These are phyloP conservation scores for Postia placenta DNA, from an alignment of 768 basidiomycete genomes.

Conservation along the genomic window DNA sequence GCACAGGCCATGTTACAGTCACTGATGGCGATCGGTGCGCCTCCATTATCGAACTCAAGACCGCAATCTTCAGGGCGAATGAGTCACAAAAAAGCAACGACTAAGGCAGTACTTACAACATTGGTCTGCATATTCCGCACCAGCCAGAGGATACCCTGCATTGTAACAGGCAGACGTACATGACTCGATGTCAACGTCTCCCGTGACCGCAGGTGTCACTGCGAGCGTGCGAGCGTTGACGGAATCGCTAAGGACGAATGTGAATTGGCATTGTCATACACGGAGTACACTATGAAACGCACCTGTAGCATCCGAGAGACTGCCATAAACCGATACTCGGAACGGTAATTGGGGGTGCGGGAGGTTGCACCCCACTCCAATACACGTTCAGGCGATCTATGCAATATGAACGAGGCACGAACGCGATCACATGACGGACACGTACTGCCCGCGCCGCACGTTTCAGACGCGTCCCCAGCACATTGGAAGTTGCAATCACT, in stretches of 20 bases:
- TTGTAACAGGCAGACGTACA: slow-evolving; percentile 60
- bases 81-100: not conserved
- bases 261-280: too few relatives aligned
- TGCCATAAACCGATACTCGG: slow-evolving; percentile 57
- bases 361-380: slow-evolving; percentile 53
- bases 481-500: slow-evolving; percentile 61
- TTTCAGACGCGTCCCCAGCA: slow-evolving; percentile 48
- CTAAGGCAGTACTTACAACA: slow-evolving; percentile 16
- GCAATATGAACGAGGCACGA: not conserved
- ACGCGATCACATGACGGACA: not conserved
- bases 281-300: slow-evolving; percentile 13
- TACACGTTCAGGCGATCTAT: slow-evolving; percentile 49
- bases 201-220: slow-evolving; percentile 29
- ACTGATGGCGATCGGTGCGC: slow-evolving; percentile 37
- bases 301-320: slow-evolving; percentile 75
- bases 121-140: slow-evolving; percentile 34
- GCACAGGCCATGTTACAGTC: slow-evolving; percentile 65
- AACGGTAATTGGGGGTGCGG: slow-evolving; percentile 47
- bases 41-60: slow-evolving; percentile 37
- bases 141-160: slow-evolving; percentile 36
- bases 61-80: slow-evolving; percentile 41
- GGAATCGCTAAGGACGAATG: slow-evolving; percentile 27
- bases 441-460: slow-evolving; percentile 50
- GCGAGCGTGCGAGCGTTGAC: slow-evolving; percentile 27
- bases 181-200: slow-evolving; percentile 43